Base-by-base conservation (phyloP, 140 eudicot genomes). In the Stevia rebaudiana region DNA sequence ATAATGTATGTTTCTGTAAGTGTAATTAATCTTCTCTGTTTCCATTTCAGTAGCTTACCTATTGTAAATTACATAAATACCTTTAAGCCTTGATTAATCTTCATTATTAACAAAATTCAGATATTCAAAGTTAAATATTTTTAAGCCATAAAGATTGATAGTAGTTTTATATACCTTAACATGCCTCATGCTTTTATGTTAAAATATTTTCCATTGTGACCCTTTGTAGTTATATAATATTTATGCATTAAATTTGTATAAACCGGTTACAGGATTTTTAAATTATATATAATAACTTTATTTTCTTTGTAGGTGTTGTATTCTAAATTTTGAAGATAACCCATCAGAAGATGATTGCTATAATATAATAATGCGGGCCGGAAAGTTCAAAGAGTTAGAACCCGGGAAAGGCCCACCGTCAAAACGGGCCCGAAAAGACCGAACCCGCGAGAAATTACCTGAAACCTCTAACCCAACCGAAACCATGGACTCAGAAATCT, bases 401-500 rank as follows among this genome's bases (percentile, higher is more conserved):
- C 90, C 86, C 3, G 76, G 89, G 44, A 87, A 91, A 72, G 87
- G 83, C 35, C 94, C 95, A 36, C 87, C 89, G 11, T 15, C 84
- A 41, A 92, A 92, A 78, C 84, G 73, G 74, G 79, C 88, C n/a
- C 91, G 97, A 11, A 92, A 81, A 67, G 86, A 92, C 77, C 72
- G 81, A 37, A 82, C 40, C 61, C 73, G 76, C 33, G 79, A 81
- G 62, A 84, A 77, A 68, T 46, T 67, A 36, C 55, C 79, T 0
- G 71, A 61, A 31, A 58, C 68, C 39, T 46, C 84, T 23, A 68
- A 54, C 67, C 65, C 86, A 56, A 51, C 46, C 24, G 95, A 78
- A 67, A 61, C 42, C 24, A 78, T 92, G 99, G 84, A 92, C 11
- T 65, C 72, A 6, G 78, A 79, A 30, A 85, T 92, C 54, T 92